These are phyloP conservation scores for Saccharomyces pastorianus DNA, from an alignment of 1,139 yeast species.

Conservation along the genomic window DNA sequence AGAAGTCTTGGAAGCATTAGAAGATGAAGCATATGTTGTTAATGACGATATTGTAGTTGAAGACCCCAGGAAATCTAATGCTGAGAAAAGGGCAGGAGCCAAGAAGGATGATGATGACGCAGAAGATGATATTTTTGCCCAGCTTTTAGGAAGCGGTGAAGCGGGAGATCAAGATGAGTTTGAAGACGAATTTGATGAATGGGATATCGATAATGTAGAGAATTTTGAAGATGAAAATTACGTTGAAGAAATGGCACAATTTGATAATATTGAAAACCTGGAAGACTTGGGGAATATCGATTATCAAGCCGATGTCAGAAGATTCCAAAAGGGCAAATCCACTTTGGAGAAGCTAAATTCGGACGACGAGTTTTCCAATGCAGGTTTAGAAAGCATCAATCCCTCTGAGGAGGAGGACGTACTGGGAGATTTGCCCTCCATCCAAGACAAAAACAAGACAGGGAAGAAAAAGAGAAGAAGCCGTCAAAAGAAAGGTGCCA, in stretches of 20 bases:
- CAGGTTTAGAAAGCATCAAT: conserved; percentile 19
- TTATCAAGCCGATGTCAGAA: conserved; percentile 78
- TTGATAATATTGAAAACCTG: conserved; percentile 36
- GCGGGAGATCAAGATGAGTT: conserved; percentile 42
- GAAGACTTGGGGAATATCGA: conserved; percentile 50
- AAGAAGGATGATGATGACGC: conserved; percentile 35
- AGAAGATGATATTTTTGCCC: conserved; percentile 55
- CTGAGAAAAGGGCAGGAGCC: no score
- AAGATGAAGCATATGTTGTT: conserved; percentile 85
- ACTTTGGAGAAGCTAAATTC: conserved; percentile 54
- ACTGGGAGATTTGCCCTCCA: conserved; percentile 52
- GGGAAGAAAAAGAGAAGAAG: conserved; percentile 45
- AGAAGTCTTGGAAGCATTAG: conserved; percentile 87
- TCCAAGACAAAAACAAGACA: conserved; percentile 21
- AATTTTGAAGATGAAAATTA: conserved; percentile 38
- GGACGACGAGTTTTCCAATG: conserved; percentile 56
- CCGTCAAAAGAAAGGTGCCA: conserved; percentile 73
- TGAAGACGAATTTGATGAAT: conserved; percentile 46
- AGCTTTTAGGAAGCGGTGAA: conserved; percentile 54
- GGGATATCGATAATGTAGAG: conserved; percentile 60
- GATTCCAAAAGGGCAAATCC: conserved; percentile 51
- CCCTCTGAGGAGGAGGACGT: conserved; percentile 36
- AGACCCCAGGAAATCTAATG: conserved; percentile 1
- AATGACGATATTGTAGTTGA: conserved; percentile 34
- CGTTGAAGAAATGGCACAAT: conserved; percentile 23